Percentiles rank a stretch among this genome's conserved stretches.
Evolutionary conservation across 345 rosid species (phyloP).

Genomic region (Euphorbia peplus): DNA sequence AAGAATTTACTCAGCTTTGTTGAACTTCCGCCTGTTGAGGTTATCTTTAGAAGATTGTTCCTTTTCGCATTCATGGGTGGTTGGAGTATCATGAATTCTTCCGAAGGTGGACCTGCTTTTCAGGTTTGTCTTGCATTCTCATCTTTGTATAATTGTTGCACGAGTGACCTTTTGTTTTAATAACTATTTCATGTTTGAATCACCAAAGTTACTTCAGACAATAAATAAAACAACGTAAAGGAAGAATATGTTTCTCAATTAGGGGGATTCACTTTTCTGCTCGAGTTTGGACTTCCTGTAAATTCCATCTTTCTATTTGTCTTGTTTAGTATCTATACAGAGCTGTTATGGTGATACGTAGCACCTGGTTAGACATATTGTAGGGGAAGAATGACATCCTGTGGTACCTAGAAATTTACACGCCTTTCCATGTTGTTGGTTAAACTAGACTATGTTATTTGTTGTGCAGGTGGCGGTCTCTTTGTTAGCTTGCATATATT

Average conservation of each 20-base stretch:
- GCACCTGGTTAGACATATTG: not conserved
- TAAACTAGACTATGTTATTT: not conserved
- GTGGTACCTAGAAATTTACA: not conserved
- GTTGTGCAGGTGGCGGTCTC: conserved; percentile 81
- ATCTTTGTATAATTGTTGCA: not conserved
- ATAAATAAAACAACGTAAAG: not conserved
- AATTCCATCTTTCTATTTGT: too few relatives aligned
- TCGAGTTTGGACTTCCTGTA: not conserved
- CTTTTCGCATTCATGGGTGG: conserved; percentile 98
- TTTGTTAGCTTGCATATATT: conserved; percentile 89
- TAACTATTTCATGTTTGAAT: not conserved
- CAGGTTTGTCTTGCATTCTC: conserved; percentile 59
- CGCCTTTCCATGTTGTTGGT: not conserved
- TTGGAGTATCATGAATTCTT: conserved; percentile 97
- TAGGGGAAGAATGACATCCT: not conserved
- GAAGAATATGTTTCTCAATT: not conserved
- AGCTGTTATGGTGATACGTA: not conserved
- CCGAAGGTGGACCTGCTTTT: conserved; percentile 98
- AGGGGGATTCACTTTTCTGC: not conserved
- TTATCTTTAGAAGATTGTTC: conserved; percentile 84
- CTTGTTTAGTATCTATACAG: not conserved
- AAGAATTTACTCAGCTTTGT: conserved; percentile 69
- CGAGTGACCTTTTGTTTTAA: not conserved
- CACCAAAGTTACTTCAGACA: not conserved
- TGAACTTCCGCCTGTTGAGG: conserved; percentile 75